Evolutionary conservation across 2,329 filamentous ascomycete genomes (phyloP).

Genomic region (Colletotrichum gloeosporioides): DNA sequence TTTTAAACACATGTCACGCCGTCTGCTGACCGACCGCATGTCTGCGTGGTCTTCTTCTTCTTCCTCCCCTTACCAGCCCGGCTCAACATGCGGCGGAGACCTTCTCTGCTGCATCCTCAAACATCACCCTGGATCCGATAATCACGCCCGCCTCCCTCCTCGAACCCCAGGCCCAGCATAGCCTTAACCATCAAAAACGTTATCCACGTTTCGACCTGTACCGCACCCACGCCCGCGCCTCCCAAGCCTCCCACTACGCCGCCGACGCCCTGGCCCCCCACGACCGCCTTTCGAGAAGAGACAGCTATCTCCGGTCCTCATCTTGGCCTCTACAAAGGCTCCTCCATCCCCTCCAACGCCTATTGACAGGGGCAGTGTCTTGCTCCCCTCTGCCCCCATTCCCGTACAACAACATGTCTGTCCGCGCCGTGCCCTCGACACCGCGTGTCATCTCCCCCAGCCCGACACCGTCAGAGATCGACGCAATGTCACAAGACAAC

Average conservation of each 20-base stretch:
- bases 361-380: constrained; percentile 61
- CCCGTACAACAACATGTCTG: constrained; percentile 55
- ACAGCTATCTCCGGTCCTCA: constrained; percentile 53
- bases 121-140: constrained; percentile 64
- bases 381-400: constrained; percentile 66
- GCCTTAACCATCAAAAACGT: constrained; percentile 23
- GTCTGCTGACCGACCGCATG: constrained; percentile 23
- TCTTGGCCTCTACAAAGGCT: constrained; percentile 50
- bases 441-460: constrained; percentile 91
- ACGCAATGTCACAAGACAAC: constrained; percentile 60
- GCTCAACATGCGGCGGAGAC: constrained; percentile 62
- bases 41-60: constrained; percentile 20
- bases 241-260: constrained; percentile 24
- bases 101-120: constrained; percentile 58
- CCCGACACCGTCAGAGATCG: constrained; percentile 70
- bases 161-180: constrained; percentile 33
- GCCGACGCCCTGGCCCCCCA: constrained; percentile 24
- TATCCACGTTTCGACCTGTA: constrained; percentile 24
- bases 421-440: constrained; percentile 71
- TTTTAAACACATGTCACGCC: constrained; percentile 19
- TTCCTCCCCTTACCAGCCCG: constrained; percentile 20
- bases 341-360: constrained; percentile 51
- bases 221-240: constrained; percentile 18
- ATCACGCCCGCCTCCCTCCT: constrained; percentile 40
- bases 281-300: constrained; percentile 50